Evolutionary conservation across 2,329 filamentous ascomycete genomes (phyloP).

Genomic region (Hypoxylon sp.): DNA sequence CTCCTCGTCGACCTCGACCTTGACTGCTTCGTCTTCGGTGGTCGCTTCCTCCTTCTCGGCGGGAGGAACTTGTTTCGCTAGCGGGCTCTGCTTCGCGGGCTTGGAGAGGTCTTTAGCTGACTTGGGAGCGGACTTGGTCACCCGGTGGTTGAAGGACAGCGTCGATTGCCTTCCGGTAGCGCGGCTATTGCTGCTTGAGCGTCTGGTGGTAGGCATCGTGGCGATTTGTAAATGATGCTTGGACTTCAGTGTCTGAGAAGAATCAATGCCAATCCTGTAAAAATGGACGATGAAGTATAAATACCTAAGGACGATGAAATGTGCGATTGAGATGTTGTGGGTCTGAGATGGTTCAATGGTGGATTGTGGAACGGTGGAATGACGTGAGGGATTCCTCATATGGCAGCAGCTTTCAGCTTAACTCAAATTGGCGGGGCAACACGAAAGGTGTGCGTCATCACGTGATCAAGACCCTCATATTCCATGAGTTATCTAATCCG

Average conservation of each 20-base stretch:
- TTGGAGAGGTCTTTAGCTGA: conserved; percentile 59
- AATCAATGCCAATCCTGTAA: no score
- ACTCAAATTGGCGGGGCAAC: conserved; percentile 67
- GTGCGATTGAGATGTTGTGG: conserved; percentile 14
- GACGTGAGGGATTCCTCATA: conserved; percentile 49
- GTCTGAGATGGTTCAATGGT: conserved; percentile 12
- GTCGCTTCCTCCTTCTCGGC: conserved; percentile 18
- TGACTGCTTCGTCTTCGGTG: conserved; percentile 45
- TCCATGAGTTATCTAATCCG: neutral
- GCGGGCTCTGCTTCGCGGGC: conserved; percentile 53
- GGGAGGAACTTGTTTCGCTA: conserved; percentile 46
- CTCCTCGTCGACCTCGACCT: conserved; percentile 41
- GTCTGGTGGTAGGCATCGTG: conserved; percentile 63
- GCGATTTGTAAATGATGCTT: conserved; percentile 34
- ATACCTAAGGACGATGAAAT: no score
- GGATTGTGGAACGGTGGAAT: conserved; percentile 39
- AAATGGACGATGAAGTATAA: no score
- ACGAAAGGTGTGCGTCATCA: conserved; percentile 62
- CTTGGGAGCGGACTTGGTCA: conserved; percentile 66
- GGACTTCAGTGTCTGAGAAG: no score
- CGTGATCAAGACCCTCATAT: conserved; percentile 57
- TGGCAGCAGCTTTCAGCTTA: conserved; percentile 16
- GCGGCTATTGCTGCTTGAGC: conserved; percentile 58
- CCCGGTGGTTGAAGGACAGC: conserved; percentile 68
- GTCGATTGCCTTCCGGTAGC: conserved; percentile 64